phyloP scores from a whole-genome alignment of 768 basidiomycete genomes.

The Amanita subjunquillea region DNA sequence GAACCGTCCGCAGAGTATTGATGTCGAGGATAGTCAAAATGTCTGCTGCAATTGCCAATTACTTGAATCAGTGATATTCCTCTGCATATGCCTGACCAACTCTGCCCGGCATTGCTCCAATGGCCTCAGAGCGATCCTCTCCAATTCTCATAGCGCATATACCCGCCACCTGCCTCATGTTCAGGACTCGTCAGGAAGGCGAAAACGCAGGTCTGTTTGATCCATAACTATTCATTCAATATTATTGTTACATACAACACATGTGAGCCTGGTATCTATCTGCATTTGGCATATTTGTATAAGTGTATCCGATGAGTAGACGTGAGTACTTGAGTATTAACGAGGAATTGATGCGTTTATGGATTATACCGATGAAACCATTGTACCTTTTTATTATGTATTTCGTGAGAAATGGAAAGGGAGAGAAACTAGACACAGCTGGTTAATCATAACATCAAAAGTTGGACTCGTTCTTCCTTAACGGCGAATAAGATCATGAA shows the following conservation, averaged over 20 bases:
- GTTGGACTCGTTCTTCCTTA: conserved; percentile 57
- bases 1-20: too few relatives aligned
- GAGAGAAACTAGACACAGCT: neutral
- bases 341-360: neutral
- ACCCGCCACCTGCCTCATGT: too few relatives aligned
- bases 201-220: too few relatives aligned
- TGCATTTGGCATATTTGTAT: neutral
- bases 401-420: neutral
- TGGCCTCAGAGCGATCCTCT: too few relatives aligned
- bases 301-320: neutral
- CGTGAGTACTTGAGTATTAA: neutral
- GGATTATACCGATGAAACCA: neutral
- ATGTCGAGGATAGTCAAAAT: too few relatives aligned
- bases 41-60: too few relatives aligned
- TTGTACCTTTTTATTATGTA: neutral
- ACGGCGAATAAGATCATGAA: conserved; percentile 59
- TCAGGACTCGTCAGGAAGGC: too few relatives aligned
- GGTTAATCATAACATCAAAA: conserved; percentile 31
- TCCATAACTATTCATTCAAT: neutral
- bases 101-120: too few relatives aligned
- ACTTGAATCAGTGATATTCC: too few relatives aligned
- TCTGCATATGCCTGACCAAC: too few relatives aligned
- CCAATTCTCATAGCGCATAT: too few relatives aligned
- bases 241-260: neutral
- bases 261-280: neutral